Conservation (phyloP, 2,329 filamentous ascomycete species). For the Plenodomus biglobosus region DNA sequence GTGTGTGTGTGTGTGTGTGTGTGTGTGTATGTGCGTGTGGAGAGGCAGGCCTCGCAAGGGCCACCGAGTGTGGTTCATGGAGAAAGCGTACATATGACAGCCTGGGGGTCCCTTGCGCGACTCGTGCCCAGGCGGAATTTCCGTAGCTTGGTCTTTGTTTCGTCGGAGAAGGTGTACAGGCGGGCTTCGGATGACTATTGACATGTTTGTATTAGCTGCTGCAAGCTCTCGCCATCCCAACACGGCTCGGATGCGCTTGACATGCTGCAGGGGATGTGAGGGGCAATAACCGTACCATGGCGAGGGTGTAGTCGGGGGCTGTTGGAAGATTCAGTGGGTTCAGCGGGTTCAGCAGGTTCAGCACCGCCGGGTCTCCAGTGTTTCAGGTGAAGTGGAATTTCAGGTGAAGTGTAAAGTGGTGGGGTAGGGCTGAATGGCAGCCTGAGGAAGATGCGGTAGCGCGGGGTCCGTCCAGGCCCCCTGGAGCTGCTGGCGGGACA, state of each 20-base stretch:
- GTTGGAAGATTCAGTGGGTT: background rate
- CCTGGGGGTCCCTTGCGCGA: slow-evolving; percentile 80
- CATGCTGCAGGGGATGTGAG: too few species aligned
- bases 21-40: too few species aligned
- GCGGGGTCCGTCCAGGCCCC: too few species aligned
- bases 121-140: slow-evolving; percentile 95
- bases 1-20: too few species aligned
- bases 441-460: background rate
- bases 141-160: slow-evolving; percentile 84
- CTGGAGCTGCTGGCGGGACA: background rate
- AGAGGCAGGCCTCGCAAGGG: too few species aligned
- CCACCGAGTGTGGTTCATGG: background rate
- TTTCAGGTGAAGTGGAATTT: background rate
- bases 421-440: background rate
- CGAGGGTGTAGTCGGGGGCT: background rate
- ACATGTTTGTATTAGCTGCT: slow-evolving; percentile 5
- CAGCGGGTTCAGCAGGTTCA: background rate
- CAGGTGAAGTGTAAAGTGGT: background rate
- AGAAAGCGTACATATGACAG: slow-evolving; percentile 78
- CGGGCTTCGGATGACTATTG: slow-evolving; percentile 72
- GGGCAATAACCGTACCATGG: background rate
- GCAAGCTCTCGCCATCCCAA: too few species aligned
- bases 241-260: too few species aligned
- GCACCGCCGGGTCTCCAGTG: background rate
- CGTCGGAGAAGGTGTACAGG: slow-evolving; percentile 88